A percentile compares a stretch with the other conserved stretches of the same genome.
Evolutionary conservation across 768 basidiomycete genomes (phyloP).

Genomic region (Boletus speciosus): DNA sequence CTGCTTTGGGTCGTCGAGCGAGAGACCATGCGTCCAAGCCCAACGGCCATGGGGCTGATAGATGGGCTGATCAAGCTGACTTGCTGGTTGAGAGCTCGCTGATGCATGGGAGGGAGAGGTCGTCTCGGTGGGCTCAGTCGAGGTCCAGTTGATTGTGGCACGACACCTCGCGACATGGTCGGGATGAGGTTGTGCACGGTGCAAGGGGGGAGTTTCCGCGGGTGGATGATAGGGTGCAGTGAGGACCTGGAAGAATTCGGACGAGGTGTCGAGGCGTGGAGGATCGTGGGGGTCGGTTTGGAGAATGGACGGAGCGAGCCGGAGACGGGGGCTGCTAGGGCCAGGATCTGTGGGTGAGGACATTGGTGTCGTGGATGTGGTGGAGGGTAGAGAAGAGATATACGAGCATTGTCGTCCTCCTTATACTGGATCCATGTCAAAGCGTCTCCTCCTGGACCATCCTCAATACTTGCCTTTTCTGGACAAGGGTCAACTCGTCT

Average conservation of each 20-base stretch:
- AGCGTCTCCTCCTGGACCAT: constrained; percentile 21
- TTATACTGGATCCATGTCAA: constrained; percentile 30
- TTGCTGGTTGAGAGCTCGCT: neutral
- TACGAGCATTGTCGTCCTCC: constrained; percentile 17
- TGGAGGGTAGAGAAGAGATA: neutral
- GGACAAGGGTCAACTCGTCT: constrained; percentile 24
- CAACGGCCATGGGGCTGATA: constrained; percentile 33
- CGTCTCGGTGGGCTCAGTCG: neutral
- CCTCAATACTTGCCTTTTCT: constrained; percentile 34
- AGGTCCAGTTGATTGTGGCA: constrained; percentile 29
- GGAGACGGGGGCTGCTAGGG: constrained; percentile 11
- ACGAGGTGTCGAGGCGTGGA: constrained; percentile 21
- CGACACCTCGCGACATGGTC: constrained; percentile 25
- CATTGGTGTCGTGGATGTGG: constrained; percentile 8
- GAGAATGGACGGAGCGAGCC: constrained; percentile 2
- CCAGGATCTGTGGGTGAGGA: constrained; percentile 16
- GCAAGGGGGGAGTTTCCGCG: neutral
- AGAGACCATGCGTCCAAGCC: constrained; percentile 29
- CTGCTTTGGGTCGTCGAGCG: constrained; percentile 26
- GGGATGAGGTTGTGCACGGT: constrained; percentile 15
- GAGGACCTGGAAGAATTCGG: constrained; percentile 31
- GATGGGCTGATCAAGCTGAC: constrained; percentile 21
- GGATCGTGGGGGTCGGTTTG: constrained; percentile 9
- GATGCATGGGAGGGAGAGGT: neutral
- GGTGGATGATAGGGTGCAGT: constrained; percentile 24